Percentiles rank a stretch among this genome's conserved stretches.
phyloP scores from a whole-genome alignment of 257 asterid genomes.

The Ilex aquifolium region DNA sequence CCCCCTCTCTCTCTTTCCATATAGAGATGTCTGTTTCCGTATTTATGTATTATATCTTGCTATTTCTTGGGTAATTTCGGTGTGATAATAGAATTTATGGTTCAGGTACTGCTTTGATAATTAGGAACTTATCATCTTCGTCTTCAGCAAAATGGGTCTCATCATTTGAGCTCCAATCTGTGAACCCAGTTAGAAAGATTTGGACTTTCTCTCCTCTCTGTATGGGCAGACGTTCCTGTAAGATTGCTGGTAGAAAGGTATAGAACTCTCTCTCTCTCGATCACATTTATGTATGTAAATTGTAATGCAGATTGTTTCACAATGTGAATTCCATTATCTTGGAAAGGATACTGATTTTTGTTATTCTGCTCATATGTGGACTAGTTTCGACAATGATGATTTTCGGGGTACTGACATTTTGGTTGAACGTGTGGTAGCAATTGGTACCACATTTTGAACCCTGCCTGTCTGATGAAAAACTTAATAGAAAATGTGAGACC shows the following conservation, averaged over 20 bases:
- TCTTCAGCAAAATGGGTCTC: constrained; percentile 34
- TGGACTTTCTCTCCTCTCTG: constrained; percentile 56
- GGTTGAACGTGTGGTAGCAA: no score
- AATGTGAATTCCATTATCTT: no score
- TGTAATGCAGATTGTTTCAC: background rate
- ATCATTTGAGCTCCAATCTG: constrained; percentile 28
- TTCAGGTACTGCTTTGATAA: constrained; percentile 31
- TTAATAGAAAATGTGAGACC: no score
- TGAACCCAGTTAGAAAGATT: constrained; percentile 41
- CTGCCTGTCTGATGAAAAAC: no score
- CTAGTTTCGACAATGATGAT: no score
- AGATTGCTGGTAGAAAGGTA: constrained; percentile 96
- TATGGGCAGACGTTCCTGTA: constrained; percentile 92
- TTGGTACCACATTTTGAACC: no score
- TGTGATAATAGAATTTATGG: constrained; percentile 11
- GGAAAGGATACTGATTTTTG: no score
- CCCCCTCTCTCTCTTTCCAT: background rate
- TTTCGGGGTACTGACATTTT: no score
- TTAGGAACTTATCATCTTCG: constrained; percentile 31
- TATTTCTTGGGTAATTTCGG: background rate
- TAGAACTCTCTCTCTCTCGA: background rate
- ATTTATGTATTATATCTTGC: background rate
- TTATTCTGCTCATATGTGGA: no score
- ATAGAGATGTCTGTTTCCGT: background rate
- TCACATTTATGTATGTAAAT: background rate